phyloP scores from a whole-genome alignment of 768 basidiomycete species.

The Mycena leptocephala region DNA sequence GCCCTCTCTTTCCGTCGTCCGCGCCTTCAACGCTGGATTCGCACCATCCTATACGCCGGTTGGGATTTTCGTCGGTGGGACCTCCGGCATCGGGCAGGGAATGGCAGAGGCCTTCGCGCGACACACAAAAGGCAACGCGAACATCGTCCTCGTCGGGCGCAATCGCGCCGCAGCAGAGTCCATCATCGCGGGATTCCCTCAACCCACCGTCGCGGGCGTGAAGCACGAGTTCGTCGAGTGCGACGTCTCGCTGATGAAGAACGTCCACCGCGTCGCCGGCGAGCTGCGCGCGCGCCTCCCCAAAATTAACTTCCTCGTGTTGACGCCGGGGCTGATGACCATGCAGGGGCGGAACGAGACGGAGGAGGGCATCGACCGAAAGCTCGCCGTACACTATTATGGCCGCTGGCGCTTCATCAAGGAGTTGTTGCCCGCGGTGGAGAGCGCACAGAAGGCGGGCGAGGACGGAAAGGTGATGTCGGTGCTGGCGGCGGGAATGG shows the following conservation, averaged over 20 bases:
- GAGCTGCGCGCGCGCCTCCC: slow-evolving; percentile 50
- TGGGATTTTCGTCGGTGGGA: slow-evolving; percentile 63
- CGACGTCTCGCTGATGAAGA: slow-evolving; percentile 67
- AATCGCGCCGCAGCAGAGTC: slow-evolving; percentile 64
- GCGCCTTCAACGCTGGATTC: slow-evolving; percentile 51
- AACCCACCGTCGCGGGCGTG: slow-evolving; percentile 39
- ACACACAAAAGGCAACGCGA: slow-evolving; percentile 64
- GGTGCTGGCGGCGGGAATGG: slow-evolving; percentile 54
- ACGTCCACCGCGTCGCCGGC: slow-evolving; percentile 54
- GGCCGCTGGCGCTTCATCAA: slow-evolving; percentile 65
- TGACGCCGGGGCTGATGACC: slow-evolving; percentile 61
- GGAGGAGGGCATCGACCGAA: slow-evolving; percentile 62
- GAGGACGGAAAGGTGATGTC: slow-evolving; percentile 68
- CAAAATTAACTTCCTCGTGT: slow-evolving; percentile 69
- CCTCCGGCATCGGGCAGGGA: slow-evolving; percentile 65
- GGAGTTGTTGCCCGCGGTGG: slow-evolving; percentile 62
- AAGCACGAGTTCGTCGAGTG: slow-evolving; percentile 66
- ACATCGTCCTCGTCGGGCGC: slow-evolving; percentile 69
- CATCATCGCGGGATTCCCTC: slow-evolving; percentile 61
- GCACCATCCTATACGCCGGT: slow-evolving; percentile 42
- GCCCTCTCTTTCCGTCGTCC: slow-evolving; percentile 49
- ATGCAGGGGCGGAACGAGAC: slow-evolving; percentile 58
- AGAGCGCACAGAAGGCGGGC: slow-evolving; percentile 60
- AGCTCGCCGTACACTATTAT: slow-evolving; percentile 67
- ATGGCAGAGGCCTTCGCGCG: slow-evolving; percentile 63